Evolutionary conservation across 805 yeast genomes (phyloP), one percentile per base, ranked within the genome.

Genomic region (Metschnikowia koreensis): DNA sequence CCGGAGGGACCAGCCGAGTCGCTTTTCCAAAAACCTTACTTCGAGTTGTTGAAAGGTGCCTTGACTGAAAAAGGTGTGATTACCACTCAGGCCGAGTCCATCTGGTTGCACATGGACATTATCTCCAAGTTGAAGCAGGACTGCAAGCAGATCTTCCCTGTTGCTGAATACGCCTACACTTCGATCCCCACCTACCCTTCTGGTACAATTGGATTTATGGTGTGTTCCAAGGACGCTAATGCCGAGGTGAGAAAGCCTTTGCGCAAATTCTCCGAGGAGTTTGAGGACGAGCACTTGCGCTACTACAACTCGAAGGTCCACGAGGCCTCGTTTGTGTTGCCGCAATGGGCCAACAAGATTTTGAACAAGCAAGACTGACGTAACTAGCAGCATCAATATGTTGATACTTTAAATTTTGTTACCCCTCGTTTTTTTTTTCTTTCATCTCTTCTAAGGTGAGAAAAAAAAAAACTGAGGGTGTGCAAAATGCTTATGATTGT

Each of bases 1-100:
- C 98, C 98, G 46, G 98, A 93, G 71, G 99, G 98, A 51, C 98
- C 99, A 34, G 98, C 98, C 46, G 97, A 86, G 71, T 79, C 89
- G 37, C 80, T 93, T 47, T 94, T 94, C 83, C 96, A 92, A 76
- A 86, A 88, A 69, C 89, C 91, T 29, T 93, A 93, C 80, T 93
- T 92, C 70, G 80, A 86, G 71, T 81, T 93, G 56, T 79, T 93
- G 69, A 75, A 79, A 68, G 86, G 83, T 57, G 97, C 98, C n/a
- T 81, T 93, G 61, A 91, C 96, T 54, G 94, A 84, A 58, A 83
- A 89, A 68, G 99, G 99, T 68, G 93, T 92, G 52, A 81, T 82
- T 58, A 87, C 94, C 65, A 91, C 97, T 53, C 97, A 93, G 76
- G 97, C 97, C 49, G 99, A 93, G 74, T 87, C 86, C 72, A 86